Evolutionary conservation across 345 rosid genomes (phyloP), one percentile per base, ranked within the genome.

Genomic region (Murraya koenigii): DNA sequence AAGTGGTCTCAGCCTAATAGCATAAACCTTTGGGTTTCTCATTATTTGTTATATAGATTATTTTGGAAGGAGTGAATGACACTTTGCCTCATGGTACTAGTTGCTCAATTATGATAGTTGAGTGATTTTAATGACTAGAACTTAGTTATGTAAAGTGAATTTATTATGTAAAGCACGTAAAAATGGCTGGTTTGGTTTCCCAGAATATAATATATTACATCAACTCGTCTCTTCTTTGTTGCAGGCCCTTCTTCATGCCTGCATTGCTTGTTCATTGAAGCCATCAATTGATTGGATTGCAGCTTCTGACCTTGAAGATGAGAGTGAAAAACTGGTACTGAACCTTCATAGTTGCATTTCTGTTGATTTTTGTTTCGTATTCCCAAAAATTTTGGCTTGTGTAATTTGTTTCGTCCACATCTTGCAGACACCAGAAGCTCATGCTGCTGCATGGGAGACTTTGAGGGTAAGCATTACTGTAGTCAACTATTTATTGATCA

Each of bases 231-330:
- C 26, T 61, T 71, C 58, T 75, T n/a, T 74, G 35, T 70, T 61
- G 71, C 87, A 95, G 99, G 98, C 99, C 80, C 97, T 95, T 84
- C 83, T 95, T 79, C 99, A 95, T 87, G 97, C 99, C 49, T 95
- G 96, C 81, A 89, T 95, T 84, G 91, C 97, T 38, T 95, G 97
- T 81, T 89, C 92, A 79, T 80, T 85, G 81, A 93, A 93, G 88
- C 98, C 97, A 74, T 74, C 89, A 19, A 86, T 93, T 61, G 94
- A 90, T 72, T 95, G 98, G 99, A 89, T 95, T 85, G 94, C 98
- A 80, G 98, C 99, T 78, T 92, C 97, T 85, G 99, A 95, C 85
- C 96, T 95, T 76, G 99, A 95, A 89, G 96, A 92, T 52, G 91
- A 85, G 77, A 92, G 93, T 69, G 93, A 87, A 30, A 77, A 72